Conservation (phyloP, 2,329 filamentous ascomycete genomes). For the Pseudonectria buxi region DNA sequence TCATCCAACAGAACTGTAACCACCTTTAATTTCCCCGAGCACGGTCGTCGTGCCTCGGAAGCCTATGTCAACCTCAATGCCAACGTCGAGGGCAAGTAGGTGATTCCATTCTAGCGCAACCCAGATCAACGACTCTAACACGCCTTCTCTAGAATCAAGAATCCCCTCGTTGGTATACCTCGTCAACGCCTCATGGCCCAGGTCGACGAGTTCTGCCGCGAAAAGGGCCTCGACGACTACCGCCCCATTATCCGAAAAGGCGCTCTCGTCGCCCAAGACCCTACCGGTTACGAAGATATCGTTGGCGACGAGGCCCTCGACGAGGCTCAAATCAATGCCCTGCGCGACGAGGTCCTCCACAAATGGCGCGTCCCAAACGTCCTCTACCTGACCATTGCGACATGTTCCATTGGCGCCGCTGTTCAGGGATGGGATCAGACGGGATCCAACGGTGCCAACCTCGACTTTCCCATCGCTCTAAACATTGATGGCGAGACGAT, state of each 20-base stretch:
- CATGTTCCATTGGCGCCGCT: conserved; percentile 64
- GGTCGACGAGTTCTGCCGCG: conserved; percentile 55
- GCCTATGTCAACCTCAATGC: conserved; percentile 37
- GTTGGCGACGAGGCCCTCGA: conserved; percentile 49
- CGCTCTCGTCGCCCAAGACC: conserved; percentile 68
- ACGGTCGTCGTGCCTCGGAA: conserved; percentile 26
- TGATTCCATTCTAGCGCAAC: conserved; percentile 1
- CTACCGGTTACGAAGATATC: conserved; percentile 54
- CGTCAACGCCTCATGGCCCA: conserved; percentile 43
- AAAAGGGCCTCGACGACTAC: conserved; percentile 53
- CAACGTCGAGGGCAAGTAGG: conserved; percentile 41
- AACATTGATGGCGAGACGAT: conserved; percentile 31
- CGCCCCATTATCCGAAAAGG: conserved; percentile 57
- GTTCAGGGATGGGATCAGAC: conserved; percentile 66
- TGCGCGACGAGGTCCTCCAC: conserved; percentile 58
- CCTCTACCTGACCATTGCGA: conserved; percentile 60
- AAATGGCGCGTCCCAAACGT: conserved; percentile 59
- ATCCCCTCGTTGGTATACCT: conserved; percentile 47
- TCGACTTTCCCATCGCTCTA: conserved; percentile 52
- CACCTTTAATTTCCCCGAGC: conserved; percentile 28
- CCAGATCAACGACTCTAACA: conserved; percentile 10
- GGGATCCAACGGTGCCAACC: conserved; percentile 55
- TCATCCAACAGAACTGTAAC: conserved; percentile 6
- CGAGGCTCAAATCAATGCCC: conserved; percentile 50
- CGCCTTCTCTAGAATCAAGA: conserved; percentile 31